These are phyloP conservation scores for Heliamphora exappendiculata DNA, from an alignment of 148 eudicot genomes.

Conservation along the genomic window DNA sequence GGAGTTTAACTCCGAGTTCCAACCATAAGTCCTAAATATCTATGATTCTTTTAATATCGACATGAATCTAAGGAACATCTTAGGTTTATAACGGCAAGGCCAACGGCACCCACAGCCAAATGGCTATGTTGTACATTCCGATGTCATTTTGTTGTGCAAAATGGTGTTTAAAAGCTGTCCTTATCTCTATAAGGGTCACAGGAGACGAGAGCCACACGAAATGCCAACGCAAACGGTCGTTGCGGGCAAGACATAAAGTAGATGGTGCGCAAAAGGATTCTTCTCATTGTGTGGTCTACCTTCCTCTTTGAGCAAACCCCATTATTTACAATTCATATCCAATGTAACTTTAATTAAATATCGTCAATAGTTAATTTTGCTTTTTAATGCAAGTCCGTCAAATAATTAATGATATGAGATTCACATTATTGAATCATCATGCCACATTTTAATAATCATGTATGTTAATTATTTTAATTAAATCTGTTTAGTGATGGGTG, in stretches of 20 bases:
- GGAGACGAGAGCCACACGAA: not conserved
- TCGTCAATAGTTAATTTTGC: too few species aligned
- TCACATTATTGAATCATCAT: too few species aligned
- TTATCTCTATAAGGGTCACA: not conserved
- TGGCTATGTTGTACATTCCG: not conserved
- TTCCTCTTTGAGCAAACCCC: not conserved
- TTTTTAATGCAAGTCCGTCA: too few species aligned
- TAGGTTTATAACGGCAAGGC: not conserved
- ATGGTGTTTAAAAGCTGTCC: not conserved
- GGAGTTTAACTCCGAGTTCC: too few species aligned
- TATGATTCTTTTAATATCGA: too few species aligned
- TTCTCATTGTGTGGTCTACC: not conserved
- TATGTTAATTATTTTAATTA: too few species aligned
- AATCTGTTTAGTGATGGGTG: too few species aligned
- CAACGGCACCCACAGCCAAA: not conserved
- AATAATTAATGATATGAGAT: too few species aligned
- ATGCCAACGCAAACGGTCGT: not conserved
- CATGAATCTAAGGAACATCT: too few species aligned
- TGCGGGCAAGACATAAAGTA: not conserved
- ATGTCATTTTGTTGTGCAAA: not conserved
- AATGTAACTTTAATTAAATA: not conserved
- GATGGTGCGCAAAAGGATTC: not conserved
- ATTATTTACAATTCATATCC: not conserved
- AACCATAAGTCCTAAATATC: too few species aligned
- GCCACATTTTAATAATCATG: too few species aligned